Evolutionary conservation across 768 basidiomycete genomes (phyloP).

Genomic region (Kwoniella pini): DNA sequence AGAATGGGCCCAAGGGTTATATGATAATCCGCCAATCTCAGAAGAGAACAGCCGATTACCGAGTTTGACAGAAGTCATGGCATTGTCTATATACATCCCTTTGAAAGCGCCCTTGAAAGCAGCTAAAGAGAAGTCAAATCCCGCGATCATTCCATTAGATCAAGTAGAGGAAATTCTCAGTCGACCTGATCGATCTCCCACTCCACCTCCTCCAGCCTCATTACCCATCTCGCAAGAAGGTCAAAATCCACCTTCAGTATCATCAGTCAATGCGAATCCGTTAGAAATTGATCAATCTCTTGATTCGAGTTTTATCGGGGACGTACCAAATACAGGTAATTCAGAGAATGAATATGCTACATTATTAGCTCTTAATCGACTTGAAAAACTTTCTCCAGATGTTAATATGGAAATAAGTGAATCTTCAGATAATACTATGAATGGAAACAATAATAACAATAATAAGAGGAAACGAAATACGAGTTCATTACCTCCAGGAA

Average conservation of each 20-base stretch:
- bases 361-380: conserved; percentile 13
- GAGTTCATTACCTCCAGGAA: background rate
- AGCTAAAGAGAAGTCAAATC: conserved; percentile 8
- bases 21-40: conserved; percentile 46
- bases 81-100: conserved; percentile 7
- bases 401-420: too few species aligned
- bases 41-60: conserved; percentile 29
- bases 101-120: conserved; percentile 19
- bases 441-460: too few species aligned
- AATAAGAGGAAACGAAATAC: too few species aligned
- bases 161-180: conserved; percentile 26
- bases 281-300: too few species aligned
- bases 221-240: conserved; percentile 13
- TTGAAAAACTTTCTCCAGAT: background rate
- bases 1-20: conserved; percentile 43
- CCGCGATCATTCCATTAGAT: conserved; percentile 9
- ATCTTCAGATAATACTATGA: too few species aligned
- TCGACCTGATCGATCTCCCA: background rate
- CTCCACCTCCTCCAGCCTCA: too few species aligned
- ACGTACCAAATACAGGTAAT: too few species aligned
- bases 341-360: conserved; percentile 12
- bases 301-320: too few species aligned
- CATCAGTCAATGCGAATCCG: background rate
- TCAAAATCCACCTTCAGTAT: conserved; percentile 7
- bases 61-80: conserved; percentile 28